phyloP scores from a whole-genome alignment of 2,329 filamentous ascomycete genomes.

The Pseudogymnoascus pannorum region DNA sequence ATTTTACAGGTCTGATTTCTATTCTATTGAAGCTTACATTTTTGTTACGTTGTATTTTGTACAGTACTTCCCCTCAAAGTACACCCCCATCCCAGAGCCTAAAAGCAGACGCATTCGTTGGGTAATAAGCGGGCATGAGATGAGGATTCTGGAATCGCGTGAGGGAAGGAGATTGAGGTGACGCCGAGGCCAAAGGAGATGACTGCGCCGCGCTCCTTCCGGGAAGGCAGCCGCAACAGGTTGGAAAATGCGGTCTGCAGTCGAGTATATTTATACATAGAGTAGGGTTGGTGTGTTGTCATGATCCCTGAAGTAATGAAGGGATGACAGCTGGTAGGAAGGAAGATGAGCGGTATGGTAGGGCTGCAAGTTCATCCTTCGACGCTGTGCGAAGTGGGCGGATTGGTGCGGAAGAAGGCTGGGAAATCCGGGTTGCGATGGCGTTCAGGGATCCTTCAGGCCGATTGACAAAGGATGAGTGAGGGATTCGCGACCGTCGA shows the following conservation, averaged over 20 bases:
- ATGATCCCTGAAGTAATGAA: not conserved
- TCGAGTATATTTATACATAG: not conserved
- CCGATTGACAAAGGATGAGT: not conserved
- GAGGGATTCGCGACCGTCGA: not conserved
- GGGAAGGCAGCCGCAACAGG: not conserved
- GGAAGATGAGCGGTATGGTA: not conserved
- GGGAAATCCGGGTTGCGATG: not conserved
- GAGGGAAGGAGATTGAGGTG: not conserved
- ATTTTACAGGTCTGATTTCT: not conserved
- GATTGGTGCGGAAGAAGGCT: not conserved
- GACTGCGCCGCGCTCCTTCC: not conserved
- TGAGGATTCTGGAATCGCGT: not conserved
- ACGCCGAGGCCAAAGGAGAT: not conserved
- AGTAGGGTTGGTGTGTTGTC: not conserved
- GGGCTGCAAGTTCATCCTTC: conserved; percentile 1
- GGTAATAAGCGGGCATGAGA: not conserved
- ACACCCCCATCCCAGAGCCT: too few relatives aligned
- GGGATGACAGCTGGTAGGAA: not conserved
- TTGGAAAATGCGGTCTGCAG: not conserved
- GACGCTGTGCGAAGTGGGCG: not conserved
- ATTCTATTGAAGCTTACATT: not conserved
- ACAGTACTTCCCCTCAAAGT: conserved; percentile 1
- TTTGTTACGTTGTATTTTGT: not conserved
- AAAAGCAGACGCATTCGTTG: too few relatives aligned
- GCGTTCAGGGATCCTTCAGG: not conserved